Evolutionary conservation across 2,329 filamentous ascomycete genomes (phyloP).

Genomic region (Fusarium tjaetaba): DNA sequence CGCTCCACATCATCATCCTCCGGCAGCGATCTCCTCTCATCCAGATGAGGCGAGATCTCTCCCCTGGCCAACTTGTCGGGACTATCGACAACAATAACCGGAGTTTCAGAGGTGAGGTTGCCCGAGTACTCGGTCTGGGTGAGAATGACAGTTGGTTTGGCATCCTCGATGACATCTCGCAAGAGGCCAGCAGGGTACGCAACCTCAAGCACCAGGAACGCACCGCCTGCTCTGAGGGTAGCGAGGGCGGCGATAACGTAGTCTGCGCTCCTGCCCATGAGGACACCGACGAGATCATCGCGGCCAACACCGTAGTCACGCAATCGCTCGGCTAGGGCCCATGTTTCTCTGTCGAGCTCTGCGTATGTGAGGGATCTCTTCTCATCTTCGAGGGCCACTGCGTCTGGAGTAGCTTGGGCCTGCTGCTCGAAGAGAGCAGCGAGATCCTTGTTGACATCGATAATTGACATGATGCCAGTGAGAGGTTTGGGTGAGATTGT

Average conservation of each 20-base stretch:
- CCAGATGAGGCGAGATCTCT: slow-evolving; percentile 43
- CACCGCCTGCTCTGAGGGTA: slow-evolving; percentile 80
- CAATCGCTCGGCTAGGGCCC: slow-evolving; percentile 70
- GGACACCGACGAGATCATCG: slow-evolving; percentile 78
- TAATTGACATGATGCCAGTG: slow-evolving; percentile 63
- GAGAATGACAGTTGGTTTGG: slow-evolving; percentile 74
- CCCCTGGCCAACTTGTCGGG: slow-evolving; percentile 44
- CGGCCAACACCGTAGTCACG: slow-evolving; percentile 75
- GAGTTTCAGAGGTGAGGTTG: slow-evolving; percentile 71
- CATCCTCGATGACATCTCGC: slow-evolving; percentile 81
- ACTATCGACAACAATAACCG: slow-evolving; percentile 72
- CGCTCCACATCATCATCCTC: slow-evolving; percentile 75
- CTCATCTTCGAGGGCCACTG: slow-evolving; percentile 78
- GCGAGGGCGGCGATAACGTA: slow-evolving; percentile 84
- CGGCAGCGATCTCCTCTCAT: slow-evolving; percentile 63
- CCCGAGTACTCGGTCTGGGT: slow-evolving; percentile 72
- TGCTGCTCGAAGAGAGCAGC: slow-evolving; percentile 77
- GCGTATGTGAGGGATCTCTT: slow-evolving; percentile 74
- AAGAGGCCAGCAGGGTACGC: slow-evolving; percentile 80
- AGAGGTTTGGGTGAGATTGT: not conserved
- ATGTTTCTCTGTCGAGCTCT: slow-evolving; percentile 75
- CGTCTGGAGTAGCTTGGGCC: slow-evolving; percentile 73
- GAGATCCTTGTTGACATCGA: slow-evolving; percentile 78
- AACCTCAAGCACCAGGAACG: slow-evolving; percentile 82
- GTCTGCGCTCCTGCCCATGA: slow-evolving; percentile 78